Base-by-base conservation (phyloP, 805 yeast genomes). In the Monosporozyma aquatica region DNA sequence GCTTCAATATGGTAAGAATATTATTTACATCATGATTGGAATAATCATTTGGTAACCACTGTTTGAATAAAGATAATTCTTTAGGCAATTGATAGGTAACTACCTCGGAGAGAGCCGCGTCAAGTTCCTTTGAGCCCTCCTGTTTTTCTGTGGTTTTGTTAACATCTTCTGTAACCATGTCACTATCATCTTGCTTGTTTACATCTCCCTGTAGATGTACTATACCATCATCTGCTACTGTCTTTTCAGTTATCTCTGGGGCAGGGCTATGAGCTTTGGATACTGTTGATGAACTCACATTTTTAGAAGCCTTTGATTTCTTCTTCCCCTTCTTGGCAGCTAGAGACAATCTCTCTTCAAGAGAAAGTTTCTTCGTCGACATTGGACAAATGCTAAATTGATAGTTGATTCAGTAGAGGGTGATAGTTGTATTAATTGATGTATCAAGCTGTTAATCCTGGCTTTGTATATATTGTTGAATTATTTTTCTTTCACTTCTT, bases 281-380 rank as follows among this genome's bases (percentile, higher is more conserved):
- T n/a, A n/a, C n/a, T n/a, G n/a, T n/a, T n/a, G n/a, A 30, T 24
- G 33, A 23, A 37, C 18, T 20, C 5, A 17, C 21, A n/a, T 30
- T 26, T 20, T 23, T 24, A 18, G 40, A 27, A 13, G 43, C 15
- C 45, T 51, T 61, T 40, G 51, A 49, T 44, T 55, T 59, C 46
- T 53, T 55, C 37, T 57, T 54, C 29, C 65, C 65, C 34, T 62
- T 54, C 47, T 74, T 70, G 6, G 95, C 87, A 1, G 96, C 96
- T 47, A 78, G 62, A 1, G 92, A 94, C 41, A 89, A 68, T 47
- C 97, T 70, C 54, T 89, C 95, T 54, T 86, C 94, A 50, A 90
- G 68, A 0, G 95, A 79, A 15, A 85, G 64, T 47, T 89, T 69
- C 58, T 81, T 82, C 49, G 15, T 17, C 23, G 50, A 40, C 50